These are phyloP conservation scores for Solanum chacoense DNA, from an alignment of 305 asterid species.

Conservation along the genomic window DNA sequence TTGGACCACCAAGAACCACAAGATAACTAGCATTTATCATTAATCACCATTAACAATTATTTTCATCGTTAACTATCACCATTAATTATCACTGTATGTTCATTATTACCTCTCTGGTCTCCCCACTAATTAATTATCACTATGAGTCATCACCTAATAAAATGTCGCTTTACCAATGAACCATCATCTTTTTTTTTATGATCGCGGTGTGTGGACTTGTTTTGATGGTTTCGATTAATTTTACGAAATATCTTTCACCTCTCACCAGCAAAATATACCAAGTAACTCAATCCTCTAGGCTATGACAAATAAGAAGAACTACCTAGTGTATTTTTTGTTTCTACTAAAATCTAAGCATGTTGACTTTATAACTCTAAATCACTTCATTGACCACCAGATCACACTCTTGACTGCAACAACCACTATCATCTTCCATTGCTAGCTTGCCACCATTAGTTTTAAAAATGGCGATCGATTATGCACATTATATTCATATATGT, in stretches of 20 bases:
- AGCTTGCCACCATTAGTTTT: no score
- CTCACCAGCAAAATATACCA: no score
- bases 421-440: background rate
- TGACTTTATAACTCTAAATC: no score
- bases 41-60: background rate
- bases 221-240: no score
- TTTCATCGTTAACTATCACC: background rate
- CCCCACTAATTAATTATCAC: background rate
- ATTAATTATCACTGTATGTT: background rate
- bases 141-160: background rate
- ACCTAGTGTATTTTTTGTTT: no score
- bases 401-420: accelerated
- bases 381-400: no score
- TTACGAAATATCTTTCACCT: background rate
- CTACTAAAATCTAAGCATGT: background rate
- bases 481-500: background rate
- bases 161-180: background rate
- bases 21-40: background rate
- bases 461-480: background rate
- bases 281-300: accelerated
- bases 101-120: background rate
- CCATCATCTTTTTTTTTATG: background rate
- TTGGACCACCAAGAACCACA: background rate
- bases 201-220: no score
- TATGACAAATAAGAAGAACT: background rate